Conservation (phyloP, 108 stramenopile genomes). For the Schizochytrium sp. region DNA sequence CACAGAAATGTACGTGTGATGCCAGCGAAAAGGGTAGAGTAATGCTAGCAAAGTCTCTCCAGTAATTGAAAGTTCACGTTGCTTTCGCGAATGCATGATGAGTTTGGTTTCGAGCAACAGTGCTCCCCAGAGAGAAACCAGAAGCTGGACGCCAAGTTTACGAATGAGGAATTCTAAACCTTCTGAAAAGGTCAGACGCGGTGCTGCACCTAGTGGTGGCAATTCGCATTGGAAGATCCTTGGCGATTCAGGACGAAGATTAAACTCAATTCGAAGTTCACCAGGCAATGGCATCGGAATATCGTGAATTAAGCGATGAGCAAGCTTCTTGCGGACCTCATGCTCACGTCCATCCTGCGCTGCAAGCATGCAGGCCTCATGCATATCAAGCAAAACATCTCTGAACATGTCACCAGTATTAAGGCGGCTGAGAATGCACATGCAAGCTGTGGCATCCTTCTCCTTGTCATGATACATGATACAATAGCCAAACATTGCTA, state of each 20-base stretch:
- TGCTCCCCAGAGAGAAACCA: constrained; percentile 48
- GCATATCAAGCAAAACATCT: constrained; percentile 16
- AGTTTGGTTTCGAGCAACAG: constrained; percentile 50
- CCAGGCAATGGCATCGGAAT: constrained; percentile 54
- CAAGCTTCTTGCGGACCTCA: neutral
- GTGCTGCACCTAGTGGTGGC: neutral
- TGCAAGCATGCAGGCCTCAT: neutral
- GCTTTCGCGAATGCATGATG: constrained; percentile 58
- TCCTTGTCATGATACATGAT: constrained; percentile 51
- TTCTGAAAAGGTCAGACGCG: constrained; percentile 30
- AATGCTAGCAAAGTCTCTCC: constrained; percentile 39
- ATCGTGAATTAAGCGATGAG: constrained; percentile 1
- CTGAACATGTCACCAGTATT: constrained; percentile 57
- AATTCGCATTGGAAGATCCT: neutral
- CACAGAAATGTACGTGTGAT: constrained; percentile 58
- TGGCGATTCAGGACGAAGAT: neutral
- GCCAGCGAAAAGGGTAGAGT: constrained; percentile 51
- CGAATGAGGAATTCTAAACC: constrained; percentile 40
- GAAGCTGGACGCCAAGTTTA: constrained; percentile 21
- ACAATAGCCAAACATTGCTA: constrained; percentile 50
- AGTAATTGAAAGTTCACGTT: constrained; percentile 9
- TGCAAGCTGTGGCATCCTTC: neutral
- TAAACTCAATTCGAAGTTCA: constrained; percentile 38
- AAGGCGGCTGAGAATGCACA: constrained; percentile 39
- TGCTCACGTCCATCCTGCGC: neutral